Evolutionary conservation across 352 stramenopile genomes (phyloP).

Genomic region (Elongisporangium prolatum): DNA sequence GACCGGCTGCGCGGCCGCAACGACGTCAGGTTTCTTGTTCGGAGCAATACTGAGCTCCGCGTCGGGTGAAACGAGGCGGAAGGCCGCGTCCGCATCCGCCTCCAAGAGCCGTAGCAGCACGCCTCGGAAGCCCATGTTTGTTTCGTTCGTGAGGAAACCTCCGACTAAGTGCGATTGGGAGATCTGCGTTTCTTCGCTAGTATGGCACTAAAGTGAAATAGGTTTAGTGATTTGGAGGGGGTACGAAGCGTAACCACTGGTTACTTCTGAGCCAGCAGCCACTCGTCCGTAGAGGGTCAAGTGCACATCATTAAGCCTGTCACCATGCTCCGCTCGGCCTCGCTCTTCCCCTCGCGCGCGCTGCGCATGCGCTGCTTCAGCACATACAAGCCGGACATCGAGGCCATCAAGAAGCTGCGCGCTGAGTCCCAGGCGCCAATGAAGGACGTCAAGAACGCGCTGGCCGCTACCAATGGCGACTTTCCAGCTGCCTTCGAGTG

Average conservation of each 20-base stretch:
- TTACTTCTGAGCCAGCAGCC: background rate
- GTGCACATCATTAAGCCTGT: background rate
- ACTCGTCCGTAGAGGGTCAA: background rate
- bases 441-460: constrained; percentile 87
- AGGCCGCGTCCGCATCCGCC: constrained; percentile 20
- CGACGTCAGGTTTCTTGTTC: constrained; percentile 4
- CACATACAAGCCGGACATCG: constrained; percentile 81
- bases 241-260: background rate
- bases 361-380: constrained; percentile 29
- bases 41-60: constrained; percentile 37
- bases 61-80: constrained; percentile 48
- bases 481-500: constrained; percentile 84
- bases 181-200: background rate
- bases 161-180: constrained; percentile 4
- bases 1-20: constrained; percentile 5
- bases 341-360: background rate
- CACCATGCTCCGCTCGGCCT: background rate
- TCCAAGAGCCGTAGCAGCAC: constrained; percentile 45
- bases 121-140: constrained; percentile 62
- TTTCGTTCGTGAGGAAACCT: background rate
- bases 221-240: too few species aligned
- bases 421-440: constrained; percentile 81
- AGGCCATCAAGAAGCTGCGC: constrained; percentile 87
- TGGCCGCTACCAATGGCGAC: constrained; percentile 74
- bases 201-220: background rate